A percentile compares a stretch with the other conserved stretches of the same genome.
These are phyloP conservation scores for Zanthoxylum bungeanum DNA, from an alignment of 345 rosid genomes.

Conservation along the genomic window DNA sequence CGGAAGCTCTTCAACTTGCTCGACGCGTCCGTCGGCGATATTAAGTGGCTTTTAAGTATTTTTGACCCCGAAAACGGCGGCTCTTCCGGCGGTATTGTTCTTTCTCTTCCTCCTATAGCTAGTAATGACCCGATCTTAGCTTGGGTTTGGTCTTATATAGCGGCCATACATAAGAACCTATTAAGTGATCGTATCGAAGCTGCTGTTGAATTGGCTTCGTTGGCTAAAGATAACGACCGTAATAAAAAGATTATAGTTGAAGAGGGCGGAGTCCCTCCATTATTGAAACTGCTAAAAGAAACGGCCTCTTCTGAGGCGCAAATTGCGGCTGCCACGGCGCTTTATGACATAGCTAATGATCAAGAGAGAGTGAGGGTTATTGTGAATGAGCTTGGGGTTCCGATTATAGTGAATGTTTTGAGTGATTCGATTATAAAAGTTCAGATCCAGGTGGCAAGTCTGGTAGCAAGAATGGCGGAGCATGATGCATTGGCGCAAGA, in stretches of 20 bases:
- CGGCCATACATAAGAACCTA: conserved; percentile 54
- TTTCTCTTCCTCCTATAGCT: conserved; percentile 81
- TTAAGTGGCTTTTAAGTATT: conserved; percentile 68
- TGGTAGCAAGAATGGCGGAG: conserved; percentile 85
- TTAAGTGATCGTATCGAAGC: conserved; percentile 67
- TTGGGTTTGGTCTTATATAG: conserved; percentile 85
- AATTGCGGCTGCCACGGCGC: conserved; percentile 52
- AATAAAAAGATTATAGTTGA: conserved; percentile 86
- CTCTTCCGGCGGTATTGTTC: conserved; percentile 48
- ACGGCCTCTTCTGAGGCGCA: conserved; percentile 59
- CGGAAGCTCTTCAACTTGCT: conserved; percentile 54
- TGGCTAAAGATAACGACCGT: conserved; percentile 72
- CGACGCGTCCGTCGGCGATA: conserved; percentile 82
- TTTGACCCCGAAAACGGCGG: conserved; percentile 46
- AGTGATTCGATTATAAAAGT: conserved; percentile 66
- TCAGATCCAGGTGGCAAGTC: conserved; percentile 53
- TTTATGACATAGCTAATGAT: conserved; percentile 48
- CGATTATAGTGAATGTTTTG: conserved; percentile 57
- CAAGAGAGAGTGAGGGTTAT: conserved; percentile 60
- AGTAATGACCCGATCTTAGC: conserved; percentile 87
- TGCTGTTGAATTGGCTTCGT: conserved; percentile 59
- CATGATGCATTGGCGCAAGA: conserved; percentile 60
- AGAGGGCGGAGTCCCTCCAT: conserved; percentile 75
- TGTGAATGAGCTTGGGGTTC: conserved; percentile 55
- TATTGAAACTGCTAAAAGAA: conserved; percentile 69